Percentiles rank a stretch among this genome's conserved stretches.
Evolutionary conservation across 345 rosid species (phyloP).

Genomic region (Conringia planisiliqua): DNA sequence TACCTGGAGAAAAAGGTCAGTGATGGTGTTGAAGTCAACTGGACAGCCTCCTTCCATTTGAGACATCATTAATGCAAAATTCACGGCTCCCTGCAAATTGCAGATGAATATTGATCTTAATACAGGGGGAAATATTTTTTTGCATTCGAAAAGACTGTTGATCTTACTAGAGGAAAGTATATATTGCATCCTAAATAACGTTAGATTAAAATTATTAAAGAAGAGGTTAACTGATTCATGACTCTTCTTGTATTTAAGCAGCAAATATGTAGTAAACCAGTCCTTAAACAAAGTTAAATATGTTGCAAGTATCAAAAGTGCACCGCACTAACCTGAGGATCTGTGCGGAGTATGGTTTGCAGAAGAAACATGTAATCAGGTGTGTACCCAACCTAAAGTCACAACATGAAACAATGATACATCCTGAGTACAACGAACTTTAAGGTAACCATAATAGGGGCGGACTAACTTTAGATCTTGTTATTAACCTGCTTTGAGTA

Average conservation of each 20-base stretch:
- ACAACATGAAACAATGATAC: slow-evolving; percentile 19
- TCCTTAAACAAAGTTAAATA: not conserved
- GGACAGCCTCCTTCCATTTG: slow-evolving; percentile 99
- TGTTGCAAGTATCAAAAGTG: not conserved
- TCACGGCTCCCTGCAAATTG: slow-evolving; percentile 81
- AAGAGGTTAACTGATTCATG: slow-evolving; percentile 2
- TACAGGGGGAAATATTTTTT: not conserved
- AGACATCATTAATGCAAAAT: slow-evolving; percentile 99
- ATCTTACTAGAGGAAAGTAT: not conserved
- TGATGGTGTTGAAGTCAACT: slow-evolving; percentile 89
- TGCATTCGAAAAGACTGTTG: not conserved
- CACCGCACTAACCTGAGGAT: slow-evolving; percentile 75
- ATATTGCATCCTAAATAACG: not conserved
- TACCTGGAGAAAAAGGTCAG: slow-evolving; percentile 99
- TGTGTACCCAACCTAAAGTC: slow-evolving; percentile 81
- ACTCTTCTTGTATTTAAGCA: not conserved
- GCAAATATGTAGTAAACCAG: not conserved
- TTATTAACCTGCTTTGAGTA: slow-evolving; percentile 85
- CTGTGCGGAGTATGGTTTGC: slow-evolving; percentile 97
- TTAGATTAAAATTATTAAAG: slow-evolving; percentile 1
- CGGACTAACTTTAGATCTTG: not conserved
- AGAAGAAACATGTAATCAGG: slow-evolving; percentile 98
- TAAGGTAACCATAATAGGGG: not conserved
- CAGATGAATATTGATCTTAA: not conserved
- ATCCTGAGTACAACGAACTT: slow-evolving; percentile 12